phyloP scores from a whole-genome alignment of 805 yeast species.

The Candida coleopterorum region DNA sequence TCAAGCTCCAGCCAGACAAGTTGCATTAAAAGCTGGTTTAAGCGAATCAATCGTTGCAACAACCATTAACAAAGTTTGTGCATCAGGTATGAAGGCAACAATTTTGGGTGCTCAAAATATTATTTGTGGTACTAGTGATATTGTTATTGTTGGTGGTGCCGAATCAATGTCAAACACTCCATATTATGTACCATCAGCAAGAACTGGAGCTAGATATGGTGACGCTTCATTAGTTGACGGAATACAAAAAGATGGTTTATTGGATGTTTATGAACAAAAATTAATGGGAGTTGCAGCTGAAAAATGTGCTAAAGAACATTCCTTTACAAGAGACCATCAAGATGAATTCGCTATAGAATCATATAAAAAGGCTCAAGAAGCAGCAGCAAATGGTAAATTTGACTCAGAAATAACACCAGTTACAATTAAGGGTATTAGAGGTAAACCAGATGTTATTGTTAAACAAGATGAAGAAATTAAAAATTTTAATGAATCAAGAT shows the following conservation, averaged over 20 bases:
- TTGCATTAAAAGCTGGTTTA: conserved; percentile 85
- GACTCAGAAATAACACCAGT: conserved; percentile 78
- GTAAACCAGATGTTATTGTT: conserved; percentile 73
- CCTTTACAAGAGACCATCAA: conserved; percentile 76
- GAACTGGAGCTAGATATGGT: conserved; percentile 89
- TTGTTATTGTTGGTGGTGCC: conserved; percentile 95
- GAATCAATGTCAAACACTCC: conserved; percentile 97
- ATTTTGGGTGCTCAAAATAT: conserved; percentile 89
- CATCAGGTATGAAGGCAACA: conserved; percentile 90
- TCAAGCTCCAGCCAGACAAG: conserved; percentile 98
- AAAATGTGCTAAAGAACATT: conserved; percentile 85
- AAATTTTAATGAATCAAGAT: conserved; percentile 72
- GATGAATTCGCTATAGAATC: conserved; percentile 83
- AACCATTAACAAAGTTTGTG: conserved; percentile 94
- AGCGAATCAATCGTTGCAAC: conserved; percentile 78
- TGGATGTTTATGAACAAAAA: conserved; percentile 81
- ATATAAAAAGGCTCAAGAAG: conserved; percentile 80
- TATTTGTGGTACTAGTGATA: conserved; percentile 82
- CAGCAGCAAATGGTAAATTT: conserved; percentile 80
- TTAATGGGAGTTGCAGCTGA: conserved; percentile 99
- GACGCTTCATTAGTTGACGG: conserved; percentile 79
- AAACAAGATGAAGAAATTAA: conserved; percentile 77
- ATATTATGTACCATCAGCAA: conserved; percentile 80
- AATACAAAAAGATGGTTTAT: conserved; percentile 84
- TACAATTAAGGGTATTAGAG: conserved; percentile 84